These are phyloP conservation scores for Mycena haematopus DNA, from an alignment of 768 basidiomycete species.

Conservation along the genomic window DNA sequence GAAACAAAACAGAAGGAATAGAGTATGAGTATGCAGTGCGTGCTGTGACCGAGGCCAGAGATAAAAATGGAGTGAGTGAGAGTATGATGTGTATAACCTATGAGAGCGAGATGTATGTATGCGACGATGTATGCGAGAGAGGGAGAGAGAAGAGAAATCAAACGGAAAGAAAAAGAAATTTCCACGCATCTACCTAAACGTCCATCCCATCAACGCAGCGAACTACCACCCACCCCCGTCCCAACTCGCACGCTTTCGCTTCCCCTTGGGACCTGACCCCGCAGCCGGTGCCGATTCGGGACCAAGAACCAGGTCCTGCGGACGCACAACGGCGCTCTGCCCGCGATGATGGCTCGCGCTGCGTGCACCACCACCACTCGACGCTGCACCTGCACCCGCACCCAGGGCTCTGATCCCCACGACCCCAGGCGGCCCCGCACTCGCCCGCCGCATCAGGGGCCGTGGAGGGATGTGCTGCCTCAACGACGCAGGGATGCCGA, in stretches of 20 bases:
- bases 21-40: background rate
- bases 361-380: conserved; percentile 3
- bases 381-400: background rate
- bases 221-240: conserved; percentile 42
- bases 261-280: conserved; percentile 29
- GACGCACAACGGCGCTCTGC: conserved; percentile 49
- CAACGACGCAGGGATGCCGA: conserved; percentile 28
- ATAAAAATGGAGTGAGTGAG: conserved; percentile 2
- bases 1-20: background rate
- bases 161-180: background rate
- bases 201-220: background rate
- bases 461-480: conserved; percentile 29
- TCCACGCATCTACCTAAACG: background rate
- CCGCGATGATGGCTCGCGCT: conserved; percentile 45
- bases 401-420: conserved; percentile 4
- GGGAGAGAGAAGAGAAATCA: background rate
- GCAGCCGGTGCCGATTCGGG: conserved; percentile 17
- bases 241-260: conserved; percentile 55
- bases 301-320: conserved; percentile 45
- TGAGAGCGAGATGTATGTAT: conserved; percentile 1
- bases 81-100: background rate
- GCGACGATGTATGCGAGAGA: background rate
- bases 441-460: conserved; percentile 22
- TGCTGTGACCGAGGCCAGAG: background rate
- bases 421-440: conserved; percentile 8